Evolutionary conservation across 768 basidiomycete genomes (phyloP).

Genomic region (Tulasnella sp.): DNA sequence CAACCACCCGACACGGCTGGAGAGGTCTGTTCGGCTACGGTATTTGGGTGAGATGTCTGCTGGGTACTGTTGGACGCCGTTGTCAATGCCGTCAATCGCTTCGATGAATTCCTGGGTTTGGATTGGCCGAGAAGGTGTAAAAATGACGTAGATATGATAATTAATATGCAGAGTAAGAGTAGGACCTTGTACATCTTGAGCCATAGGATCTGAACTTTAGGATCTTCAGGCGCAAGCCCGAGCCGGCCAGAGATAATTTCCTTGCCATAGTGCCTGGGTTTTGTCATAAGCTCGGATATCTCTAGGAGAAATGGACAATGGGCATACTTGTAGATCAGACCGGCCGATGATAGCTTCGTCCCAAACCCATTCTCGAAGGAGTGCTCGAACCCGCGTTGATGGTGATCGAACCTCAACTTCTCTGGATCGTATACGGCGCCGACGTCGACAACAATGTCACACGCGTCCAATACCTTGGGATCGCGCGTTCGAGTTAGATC

Average conservation of each 20-base stretch:
- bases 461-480: constrained; percentile 55
- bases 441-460: constrained; percentile 94
- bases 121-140: not conserved
- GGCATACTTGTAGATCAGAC: constrained; percentile 86
- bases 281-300: not conserved
- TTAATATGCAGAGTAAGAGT: not conserved
- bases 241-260: constrained; percentile 64
- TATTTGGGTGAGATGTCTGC: constrained; percentile 53
- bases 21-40: constrained; percentile 68
- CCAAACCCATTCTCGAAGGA: constrained; percentile 78
- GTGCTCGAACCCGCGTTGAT: constrained; percentile 86
- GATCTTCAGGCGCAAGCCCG: constrained; percentile 40
- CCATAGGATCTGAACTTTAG: constrained; percentile 66
- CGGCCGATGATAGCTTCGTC: constrained; percentile 88
- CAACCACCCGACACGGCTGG: constrained; percentile 66
- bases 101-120: constrained; percentile 76
- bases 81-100: constrained; percentile 89
- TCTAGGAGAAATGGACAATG: not conserved
- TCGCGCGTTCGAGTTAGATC: constrained; percentile 66
- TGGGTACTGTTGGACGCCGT: constrained; percentile 78
- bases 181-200: constrained; percentile 75
- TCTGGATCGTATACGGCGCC: constrained; percentile 81
- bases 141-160: not conserved
- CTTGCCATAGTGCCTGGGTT: constrained; percentile 69
- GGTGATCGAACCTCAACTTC: constrained; percentile 82